Conservation (phyloP, 352 stramenopile genomes). For the Globisporangium orthogonon region DNA sequence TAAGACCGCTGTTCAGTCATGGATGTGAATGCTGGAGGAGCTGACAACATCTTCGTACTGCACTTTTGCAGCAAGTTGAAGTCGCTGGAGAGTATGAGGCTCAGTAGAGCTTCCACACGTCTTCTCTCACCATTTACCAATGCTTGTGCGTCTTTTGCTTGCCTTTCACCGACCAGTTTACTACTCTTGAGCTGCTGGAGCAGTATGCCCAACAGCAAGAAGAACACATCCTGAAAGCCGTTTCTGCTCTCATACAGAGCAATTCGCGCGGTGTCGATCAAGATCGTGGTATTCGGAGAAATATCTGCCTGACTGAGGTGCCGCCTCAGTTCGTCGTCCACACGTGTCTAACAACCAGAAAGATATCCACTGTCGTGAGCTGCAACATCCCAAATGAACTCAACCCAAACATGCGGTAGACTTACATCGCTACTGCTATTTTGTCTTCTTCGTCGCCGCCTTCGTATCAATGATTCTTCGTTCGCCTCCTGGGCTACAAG, state of each 20-base stretch:
- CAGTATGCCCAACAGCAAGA: conserved; percentile 27
- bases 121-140: not conserved
- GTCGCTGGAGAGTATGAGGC: conserved; percentile 20
- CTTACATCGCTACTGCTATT: not conserved
- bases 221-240: conserved; percentile 16
- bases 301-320: not conserved
- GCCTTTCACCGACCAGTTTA: not conserved
- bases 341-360: not conserved
- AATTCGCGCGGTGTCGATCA: conserved; percentile 8
- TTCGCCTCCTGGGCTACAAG: not conserved
- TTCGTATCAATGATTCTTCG: not conserved
- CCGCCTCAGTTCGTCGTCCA: conserved; percentile 4
- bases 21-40: conserved; percentile 18
- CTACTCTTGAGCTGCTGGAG: conserved; percentile 19
- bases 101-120: conserved; percentile 23
- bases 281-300: not conserved
- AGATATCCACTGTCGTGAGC: not conserved
- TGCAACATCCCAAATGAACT: not conserved
- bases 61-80: conserved; percentile 4
- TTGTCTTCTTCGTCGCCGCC: not conserved
- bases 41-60: conserved; percentile 21
- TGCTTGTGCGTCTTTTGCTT: not conserved
- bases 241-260: conserved; percentile 2
- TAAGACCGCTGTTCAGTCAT: conserved; percentile 5
- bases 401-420: not conserved